Percentiles rank a stretch among this genome's conserved stretches.
Conservation (phyloP, 2,329 filamentous ascomycete species). For the Cylindrodendrum hubeiense region DNA sequence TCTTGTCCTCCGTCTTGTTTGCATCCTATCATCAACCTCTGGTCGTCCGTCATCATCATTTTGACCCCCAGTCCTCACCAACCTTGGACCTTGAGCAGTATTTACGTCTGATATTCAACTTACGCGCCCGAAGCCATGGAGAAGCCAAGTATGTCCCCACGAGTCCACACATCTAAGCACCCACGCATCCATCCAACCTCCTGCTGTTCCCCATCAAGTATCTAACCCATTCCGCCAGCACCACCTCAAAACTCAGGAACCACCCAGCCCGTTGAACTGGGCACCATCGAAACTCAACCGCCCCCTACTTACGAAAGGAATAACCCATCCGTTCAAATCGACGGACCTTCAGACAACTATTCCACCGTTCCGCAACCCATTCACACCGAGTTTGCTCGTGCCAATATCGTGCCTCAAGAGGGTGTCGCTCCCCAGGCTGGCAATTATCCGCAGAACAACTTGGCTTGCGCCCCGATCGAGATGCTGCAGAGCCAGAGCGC, state of each 20-base stretch:
- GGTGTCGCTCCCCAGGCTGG: slow-evolving; percentile 2
- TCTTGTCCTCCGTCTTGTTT: not conserved
- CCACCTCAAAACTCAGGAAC: slow-evolving; percentile 15
- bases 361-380: not conserved
- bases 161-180: not conserved
- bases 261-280: not conserved
- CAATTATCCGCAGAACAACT: slow-evolving; percentile 7
- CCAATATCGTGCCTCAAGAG: not conserved
- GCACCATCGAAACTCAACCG: slow-evolving; percentile 1
- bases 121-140: slow-evolving; percentile 31
- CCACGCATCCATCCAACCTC: too few relatives aligned
- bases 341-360: not conserved
- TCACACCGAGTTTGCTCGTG: not conserved
- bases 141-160: slow-evolving; percentile 31
- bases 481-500: slow-evolving; percentile 29
- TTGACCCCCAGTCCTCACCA: too few relatives aligned
- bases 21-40: not conserved
- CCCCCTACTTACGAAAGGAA: slow-evolving; percentile 25
- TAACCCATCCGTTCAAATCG: not conserved
- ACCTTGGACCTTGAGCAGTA: too few relatives aligned
- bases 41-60: not conserved
- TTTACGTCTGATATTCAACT: not conserved
- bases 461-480: slow-evolving; percentile 28
- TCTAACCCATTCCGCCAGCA: slow-evolving; percentile 15
- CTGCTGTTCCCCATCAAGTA: not conserved